Conservation (phyloP, 371 early-diverging fungal species). For the Mortierella sp. region DNA sequence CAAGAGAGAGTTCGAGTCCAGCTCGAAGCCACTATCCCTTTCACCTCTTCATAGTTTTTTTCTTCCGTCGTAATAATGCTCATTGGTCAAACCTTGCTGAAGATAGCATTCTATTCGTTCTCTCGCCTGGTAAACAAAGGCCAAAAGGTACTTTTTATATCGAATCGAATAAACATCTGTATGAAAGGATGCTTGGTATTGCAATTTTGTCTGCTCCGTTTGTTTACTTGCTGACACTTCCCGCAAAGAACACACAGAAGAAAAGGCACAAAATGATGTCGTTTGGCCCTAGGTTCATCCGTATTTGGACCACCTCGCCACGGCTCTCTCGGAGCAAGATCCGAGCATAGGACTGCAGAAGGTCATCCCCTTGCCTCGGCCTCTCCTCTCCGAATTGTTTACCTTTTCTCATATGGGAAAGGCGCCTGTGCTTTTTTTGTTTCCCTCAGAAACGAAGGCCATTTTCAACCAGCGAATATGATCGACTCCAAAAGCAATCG, state of each 20-base stretch:
- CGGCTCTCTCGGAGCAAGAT: not conserved
- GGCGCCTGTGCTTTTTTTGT: too few species aligned
- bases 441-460: too few species aligned
- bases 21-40: not conserved
- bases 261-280: not conserved
- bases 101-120: not conserved
- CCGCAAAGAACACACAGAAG: not conserved
- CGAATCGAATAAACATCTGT: not conserved
- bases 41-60: not conserved
- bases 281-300: not conserved
- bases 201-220: not conserved
- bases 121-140: not conserved
- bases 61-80: not conserved
- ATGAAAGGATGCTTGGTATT: not conserved
- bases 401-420: too few species aligned
- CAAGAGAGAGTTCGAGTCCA: not conserved
- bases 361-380: too few species aligned
- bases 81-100: not conserved
- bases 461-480: too few species aligned
- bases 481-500: too few species aligned
- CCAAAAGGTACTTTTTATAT: not conserved
- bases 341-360: not conserved
- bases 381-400: too few species aligned
- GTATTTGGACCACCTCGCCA: slow-evolving; percentile 2
- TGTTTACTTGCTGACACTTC: not conserved